phyloP scores from a whole-genome alignment of 768 basidiomycete species.

The Crucibulum laeve region DNA sequence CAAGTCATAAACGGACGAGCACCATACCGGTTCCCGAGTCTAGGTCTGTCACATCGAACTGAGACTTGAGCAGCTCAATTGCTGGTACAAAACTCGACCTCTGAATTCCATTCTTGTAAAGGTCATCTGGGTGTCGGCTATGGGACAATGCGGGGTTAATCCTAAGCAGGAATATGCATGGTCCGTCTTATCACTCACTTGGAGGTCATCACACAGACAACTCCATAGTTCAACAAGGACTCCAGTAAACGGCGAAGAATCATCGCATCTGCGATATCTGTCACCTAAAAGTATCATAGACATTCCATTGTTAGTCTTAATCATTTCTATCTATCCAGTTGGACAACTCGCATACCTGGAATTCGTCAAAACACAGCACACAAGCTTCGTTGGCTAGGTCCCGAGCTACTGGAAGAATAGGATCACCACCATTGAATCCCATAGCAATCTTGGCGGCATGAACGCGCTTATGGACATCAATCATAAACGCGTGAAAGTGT shows the following conservation, averaged over 20 bases:
- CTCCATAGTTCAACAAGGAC: slow-evolving; percentile 79
- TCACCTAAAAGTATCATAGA: slow-evolving; percentile 50
- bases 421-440: slow-evolving; percentile 70
- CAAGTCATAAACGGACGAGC: slow-evolving; percentile 2
- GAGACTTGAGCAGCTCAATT: slow-evolving; percentile 87
- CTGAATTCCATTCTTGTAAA: slow-evolving; percentile 99
- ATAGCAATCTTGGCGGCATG: slow-evolving; percentile 76
- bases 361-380: slow-evolving; percentile 96
- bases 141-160: neutral
- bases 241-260: slow-evolving; percentile 89
- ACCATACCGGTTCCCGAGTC: slow-evolving; percentile 87
- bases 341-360: slow-evolving; percentile 57
- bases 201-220: slow-evolving; percentile 94
- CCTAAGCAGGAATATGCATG: no score
- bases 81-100: slow-evolving; percentile 91
- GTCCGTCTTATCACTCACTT: slow-evolving; percentile 60
- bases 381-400: slow-evolving; percentile 81
- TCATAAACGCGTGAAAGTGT: slow-evolving; percentile 99
- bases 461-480: slow-evolving; percentile 92
- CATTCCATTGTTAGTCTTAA: neutral
- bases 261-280: slow-evolving; percentile 98
- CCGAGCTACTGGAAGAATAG: slow-evolving; percentile 82
- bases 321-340: no score
- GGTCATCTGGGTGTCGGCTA: slow-evolving; percentile 94
- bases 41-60: slow-evolving; percentile 85